A percentile compares a stretch with the other conserved stretches of the same genome.
Evolutionary conservation across 345 rosid species (phyloP).

Genomic region (Murraya koenigii): DNA sequence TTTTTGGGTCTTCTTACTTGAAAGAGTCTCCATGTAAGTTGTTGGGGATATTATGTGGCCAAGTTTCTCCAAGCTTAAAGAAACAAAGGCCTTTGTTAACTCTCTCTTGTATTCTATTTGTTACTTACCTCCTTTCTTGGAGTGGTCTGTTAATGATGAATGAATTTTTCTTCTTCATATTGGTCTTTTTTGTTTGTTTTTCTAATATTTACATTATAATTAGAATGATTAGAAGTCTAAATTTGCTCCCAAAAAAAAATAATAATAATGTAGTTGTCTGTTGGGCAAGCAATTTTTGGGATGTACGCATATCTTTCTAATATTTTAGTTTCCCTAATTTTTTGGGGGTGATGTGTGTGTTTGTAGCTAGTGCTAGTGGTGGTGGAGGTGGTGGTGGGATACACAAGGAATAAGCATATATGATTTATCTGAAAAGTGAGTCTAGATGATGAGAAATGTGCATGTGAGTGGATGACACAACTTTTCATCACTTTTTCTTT

Average conservation of each 20-base stretch:
- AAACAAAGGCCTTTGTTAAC: conserved; percentile 34
- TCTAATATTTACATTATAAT: no score
- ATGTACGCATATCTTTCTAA: neutral
- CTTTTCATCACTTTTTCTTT: neutral
- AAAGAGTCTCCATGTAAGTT: conserved; percentile 40
- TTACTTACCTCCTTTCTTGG: conserved; percentile 36
- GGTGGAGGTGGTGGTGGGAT: neutral
- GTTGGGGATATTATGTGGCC: conserved; percentile 26
- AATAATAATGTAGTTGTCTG: no score
- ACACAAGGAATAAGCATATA: neutral
- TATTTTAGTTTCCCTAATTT: neutral
- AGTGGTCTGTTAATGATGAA: conserved; percentile 38
- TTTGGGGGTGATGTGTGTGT: neutral
- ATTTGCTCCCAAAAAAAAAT: no score
- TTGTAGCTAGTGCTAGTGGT: neutral
- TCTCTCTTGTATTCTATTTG: conserved; percentile 34
- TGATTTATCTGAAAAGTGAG: neutral
- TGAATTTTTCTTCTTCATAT: neutral
- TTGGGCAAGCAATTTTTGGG: neutral
- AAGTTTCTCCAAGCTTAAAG: conserved; percentile 45
- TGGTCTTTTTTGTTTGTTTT: no score
- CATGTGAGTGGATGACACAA: conserved; percentile 16
- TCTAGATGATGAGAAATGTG: neutral
- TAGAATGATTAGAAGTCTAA: no score
- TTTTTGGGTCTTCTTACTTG: conserved; percentile 6